Percentiles rank a stretch among this genome's conserved stretches.
phyloP scores from a whole-genome alignment of 2,329 filamentous ascomycete species.

The Magnaporthales sp. region DNA sequence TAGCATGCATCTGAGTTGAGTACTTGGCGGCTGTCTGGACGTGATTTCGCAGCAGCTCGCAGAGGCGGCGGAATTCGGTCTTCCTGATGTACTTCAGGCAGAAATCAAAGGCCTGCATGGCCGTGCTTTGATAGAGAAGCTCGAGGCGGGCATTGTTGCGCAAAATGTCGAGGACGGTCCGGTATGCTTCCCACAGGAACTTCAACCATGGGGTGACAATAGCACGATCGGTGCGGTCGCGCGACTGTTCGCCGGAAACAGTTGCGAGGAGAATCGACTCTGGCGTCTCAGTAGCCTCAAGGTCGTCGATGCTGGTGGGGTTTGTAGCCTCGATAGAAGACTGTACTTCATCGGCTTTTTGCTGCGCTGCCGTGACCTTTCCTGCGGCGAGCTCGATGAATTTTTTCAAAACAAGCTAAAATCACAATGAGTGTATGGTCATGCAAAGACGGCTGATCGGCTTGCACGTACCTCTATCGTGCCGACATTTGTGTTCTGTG shows the following conservation, averaged over 20 bases:
- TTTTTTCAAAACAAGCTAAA: constrained; percentile 79
- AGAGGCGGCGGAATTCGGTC: constrained; percentile 97
- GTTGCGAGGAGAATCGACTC: constrained; percentile 97
- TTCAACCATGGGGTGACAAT: constrained; percentile 99
- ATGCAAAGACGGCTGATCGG: constrained; percentile 41
- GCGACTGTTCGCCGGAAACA: constrained; percentile 94
- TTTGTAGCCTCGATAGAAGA: constrained; percentile 70
- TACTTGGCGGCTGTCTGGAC: constrained; percentile 99
- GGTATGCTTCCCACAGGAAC: constrained; percentile 99
- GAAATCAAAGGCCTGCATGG: constrained; percentile 97
- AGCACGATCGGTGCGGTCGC: constrained; percentile 93
- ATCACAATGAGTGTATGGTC: not conserved
- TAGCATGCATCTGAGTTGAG: constrained; percentile 97
- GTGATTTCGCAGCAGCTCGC: constrained; percentile 96
- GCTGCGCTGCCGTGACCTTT: constrained; percentile 92
- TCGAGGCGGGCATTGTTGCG: constrained; percentile 98
- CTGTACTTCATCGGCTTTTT: constrained; percentile 93
- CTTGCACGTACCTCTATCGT: constrained; percentile 61
- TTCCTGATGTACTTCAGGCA: constrained; percentile 97
- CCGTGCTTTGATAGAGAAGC: constrained; percentile 96
- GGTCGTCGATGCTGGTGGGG: constrained; percentile 76
- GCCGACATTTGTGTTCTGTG: constrained; percentile 95
- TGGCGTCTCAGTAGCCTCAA: constrained; percentile 94
- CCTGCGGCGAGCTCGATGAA: constrained; percentile 96
- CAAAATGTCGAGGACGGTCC: constrained; percentile 94